Conservation (phyloP, 2,329 filamentous ascomycete species). For the Xylariaceae sp. region DNA sequence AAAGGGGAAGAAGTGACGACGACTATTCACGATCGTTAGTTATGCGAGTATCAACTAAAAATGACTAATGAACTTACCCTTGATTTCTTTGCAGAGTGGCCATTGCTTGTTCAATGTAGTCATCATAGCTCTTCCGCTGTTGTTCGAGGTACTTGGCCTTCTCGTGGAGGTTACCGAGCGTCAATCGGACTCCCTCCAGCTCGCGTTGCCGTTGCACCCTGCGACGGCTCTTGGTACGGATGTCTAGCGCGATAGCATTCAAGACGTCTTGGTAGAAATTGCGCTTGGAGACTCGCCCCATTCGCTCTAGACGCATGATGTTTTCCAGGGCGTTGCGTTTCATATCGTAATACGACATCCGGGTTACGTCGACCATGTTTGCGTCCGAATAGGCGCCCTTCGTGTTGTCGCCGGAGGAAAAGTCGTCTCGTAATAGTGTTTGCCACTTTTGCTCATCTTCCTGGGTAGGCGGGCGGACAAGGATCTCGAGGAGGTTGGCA, state of each 20-base stretch:
- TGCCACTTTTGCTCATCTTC: slow-evolving; percentile 93
- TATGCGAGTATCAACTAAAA: no score
- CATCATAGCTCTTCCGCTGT: slow-evolving; percentile 95
- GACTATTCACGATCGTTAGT: slow-evolving; percentile 1
- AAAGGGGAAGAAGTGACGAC: slow-evolving; percentile 62
- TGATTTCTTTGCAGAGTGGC: slow-evolving; percentile 95
- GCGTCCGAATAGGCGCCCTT: slow-evolving; percentile 86
- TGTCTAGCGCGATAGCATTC: slow-evolving; percentile 94
- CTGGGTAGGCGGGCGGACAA: slow-evolving; percentile 79
- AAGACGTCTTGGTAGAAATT: slow-evolving; percentile 98
- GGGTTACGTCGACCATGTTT: slow-evolving; percentile 83
- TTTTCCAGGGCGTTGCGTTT: slow-evolving; percentile 94
- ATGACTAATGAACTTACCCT: slow-evolving; percentile 50
- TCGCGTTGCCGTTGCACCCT: slow-evolving; percentile 89
- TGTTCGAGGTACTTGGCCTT: slow-evolving; percentile 92
- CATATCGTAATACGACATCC: slow-evolving; percentile 85
- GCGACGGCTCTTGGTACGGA: slow-evolving; percentile 92
- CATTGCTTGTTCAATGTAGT: slow-evolving; percentile 99
- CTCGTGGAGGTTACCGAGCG: slow-evolving; percentile 70
- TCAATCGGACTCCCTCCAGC: slow-evolving; percentile 76
- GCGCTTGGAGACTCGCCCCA: slow-evolving; percentile 80
- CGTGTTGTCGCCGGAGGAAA: slow-evolving; percentile 62
- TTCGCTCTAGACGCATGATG: slow-evolving; percentile 80
- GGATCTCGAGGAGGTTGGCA: slow-evolving; percentile 86
- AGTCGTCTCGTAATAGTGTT: slow-evolving; percentile 75